A percentile compares a stretch with the other conserved stretches of the same genome.
These are phyloP conservation scores for Lunasporangiospora selenospora DNA, from an alignment of 192 early-diverging fungal species.

Conservation along the genomic window DNA sequence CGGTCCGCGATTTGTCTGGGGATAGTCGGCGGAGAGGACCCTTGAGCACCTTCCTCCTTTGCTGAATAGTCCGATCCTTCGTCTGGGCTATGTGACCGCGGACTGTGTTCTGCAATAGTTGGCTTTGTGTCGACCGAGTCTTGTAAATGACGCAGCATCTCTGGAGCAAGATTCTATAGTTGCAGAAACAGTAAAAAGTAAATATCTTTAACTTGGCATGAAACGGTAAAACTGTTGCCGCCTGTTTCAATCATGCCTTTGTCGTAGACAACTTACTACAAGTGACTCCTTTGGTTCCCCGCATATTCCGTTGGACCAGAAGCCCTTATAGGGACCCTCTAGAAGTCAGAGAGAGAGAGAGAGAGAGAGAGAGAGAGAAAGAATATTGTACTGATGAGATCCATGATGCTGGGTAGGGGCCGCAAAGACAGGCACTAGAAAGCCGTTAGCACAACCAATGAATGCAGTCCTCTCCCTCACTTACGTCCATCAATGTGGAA, in stretches of 20 bases:
- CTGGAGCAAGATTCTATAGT: constrained; percentile 37
- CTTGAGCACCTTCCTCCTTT: not conserved
- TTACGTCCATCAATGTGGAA: constrained; percentile 55
- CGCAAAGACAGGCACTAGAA: not conserved
- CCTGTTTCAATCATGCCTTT: no score
- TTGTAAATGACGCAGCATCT: constrained; percentile 35
- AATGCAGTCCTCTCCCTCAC: constrained; percentile 1
- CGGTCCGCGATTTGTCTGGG: constrained; percentile 16
- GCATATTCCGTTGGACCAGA: constrained; percentile 48
- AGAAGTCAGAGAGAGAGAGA: not conserved
- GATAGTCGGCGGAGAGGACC: not conserved
- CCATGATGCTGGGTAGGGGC: no score
- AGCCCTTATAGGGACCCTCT: constrained; percentile 48
- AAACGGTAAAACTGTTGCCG: no score
- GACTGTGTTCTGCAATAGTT: not conserved
- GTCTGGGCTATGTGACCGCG: not conserved
- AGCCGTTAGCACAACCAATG: not conserved
- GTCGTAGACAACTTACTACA: constrained; percentile 24
- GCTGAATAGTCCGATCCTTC: not conserved
- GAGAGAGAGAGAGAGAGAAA: not conserved
- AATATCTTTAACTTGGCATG: no score
- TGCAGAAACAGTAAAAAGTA: not conserved
- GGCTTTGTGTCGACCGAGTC: constrained; percentile 17
- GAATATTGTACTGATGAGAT: not conserved
- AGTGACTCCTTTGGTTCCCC: constrained; percentile 42